Base-by-base conservation (phyloP, 108 stramenopile species). In the Ochromonas danica region DNA sequence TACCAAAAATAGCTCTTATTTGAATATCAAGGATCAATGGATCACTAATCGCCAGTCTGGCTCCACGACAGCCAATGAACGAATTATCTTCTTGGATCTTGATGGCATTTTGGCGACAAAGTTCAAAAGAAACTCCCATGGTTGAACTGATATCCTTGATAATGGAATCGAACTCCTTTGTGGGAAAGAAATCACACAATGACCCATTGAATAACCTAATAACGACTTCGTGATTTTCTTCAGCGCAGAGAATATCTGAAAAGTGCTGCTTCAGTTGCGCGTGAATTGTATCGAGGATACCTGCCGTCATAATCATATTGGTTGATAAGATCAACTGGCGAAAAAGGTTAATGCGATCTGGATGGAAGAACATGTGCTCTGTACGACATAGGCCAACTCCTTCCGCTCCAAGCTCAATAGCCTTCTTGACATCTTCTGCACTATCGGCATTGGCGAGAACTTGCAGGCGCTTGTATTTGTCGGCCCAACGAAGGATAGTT, bases 351-450 rank as follows among this genome's bases (percentile, higher is more conserved):
- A 57, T 10, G 17, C 22, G 10, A 17, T 57, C 51, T 57, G 10
- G 17, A 17, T 57, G 17, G 51, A 57, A 57, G 51, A 57, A 57
- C 51, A 57, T 57, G 51, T 57, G 51, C 51, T 57, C 51, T 57
- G 51, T 57, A 22, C 51, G 51, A 57, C 51, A 57, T 10, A 57
- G 51, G 51, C 51, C 51, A 57, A 57, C 51, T 22, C 51, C 51
- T 57, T 57, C 51, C 22, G 51, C 51, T 57, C 51, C 51, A 10
- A 57, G 22, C 10, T 57, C 51, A 10, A 57, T 10, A 57, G 51
- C 51, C 51, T 22, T 57, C 22, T 22, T 22, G 17, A 22, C 51
- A 57, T 57, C 51, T 10, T 57, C 51, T 57, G 51, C 17, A 57
- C 17, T 57, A 22, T 57, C 51, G 10, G 51, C 51, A 57, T 57